Evolutionary conservation across 768 basidiomycete genomes (phyloP).

Genomic region (Amylocystis lapponica): DNA sequence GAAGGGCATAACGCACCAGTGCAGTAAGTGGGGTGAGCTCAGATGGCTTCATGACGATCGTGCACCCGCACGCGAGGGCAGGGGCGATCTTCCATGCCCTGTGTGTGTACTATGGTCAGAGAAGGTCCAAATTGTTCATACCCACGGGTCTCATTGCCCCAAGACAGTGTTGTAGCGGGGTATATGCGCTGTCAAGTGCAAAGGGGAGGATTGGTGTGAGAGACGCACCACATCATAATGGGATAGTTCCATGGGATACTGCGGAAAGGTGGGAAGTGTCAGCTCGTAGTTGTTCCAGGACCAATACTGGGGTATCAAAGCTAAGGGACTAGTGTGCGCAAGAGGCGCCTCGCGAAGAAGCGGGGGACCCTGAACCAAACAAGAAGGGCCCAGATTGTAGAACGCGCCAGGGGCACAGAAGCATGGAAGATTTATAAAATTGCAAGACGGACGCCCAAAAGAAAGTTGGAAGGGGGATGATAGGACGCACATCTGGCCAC

Average conservation of each 20-base stretch:
- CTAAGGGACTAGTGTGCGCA: no score
- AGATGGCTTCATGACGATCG: constrained; percentile 93
- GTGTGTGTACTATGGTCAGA: constrained; percentile 3
- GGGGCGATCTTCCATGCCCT: constrained; percentile 93
- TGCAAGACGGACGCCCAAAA: neutral
- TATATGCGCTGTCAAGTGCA: neutral
- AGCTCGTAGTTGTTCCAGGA: no score
- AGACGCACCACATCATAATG: constrained; percentile 70
- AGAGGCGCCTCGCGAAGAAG: no score
- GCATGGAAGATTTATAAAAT: no score
- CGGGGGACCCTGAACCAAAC: no score
- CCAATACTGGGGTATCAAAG: no score
- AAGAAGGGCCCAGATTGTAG: no score
- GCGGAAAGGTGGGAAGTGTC: no score
- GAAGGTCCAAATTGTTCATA: no score
- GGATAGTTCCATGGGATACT: constrained; percentile 95
- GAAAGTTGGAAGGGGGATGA: neutral
- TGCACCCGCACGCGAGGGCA: constrained; percentile 86
- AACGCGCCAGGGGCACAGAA: no score
- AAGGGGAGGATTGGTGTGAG: neutral
- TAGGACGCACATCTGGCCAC: constrained; percentile 76
- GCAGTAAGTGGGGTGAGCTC: constrained; percentile 84
- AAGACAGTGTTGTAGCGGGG: neutral
- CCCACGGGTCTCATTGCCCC: no score
- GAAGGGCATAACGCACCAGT: constrained; percentile 38